Conservation (phyloP, 257 asterid genomes). For the Plectranthus barbatus region DNA sequence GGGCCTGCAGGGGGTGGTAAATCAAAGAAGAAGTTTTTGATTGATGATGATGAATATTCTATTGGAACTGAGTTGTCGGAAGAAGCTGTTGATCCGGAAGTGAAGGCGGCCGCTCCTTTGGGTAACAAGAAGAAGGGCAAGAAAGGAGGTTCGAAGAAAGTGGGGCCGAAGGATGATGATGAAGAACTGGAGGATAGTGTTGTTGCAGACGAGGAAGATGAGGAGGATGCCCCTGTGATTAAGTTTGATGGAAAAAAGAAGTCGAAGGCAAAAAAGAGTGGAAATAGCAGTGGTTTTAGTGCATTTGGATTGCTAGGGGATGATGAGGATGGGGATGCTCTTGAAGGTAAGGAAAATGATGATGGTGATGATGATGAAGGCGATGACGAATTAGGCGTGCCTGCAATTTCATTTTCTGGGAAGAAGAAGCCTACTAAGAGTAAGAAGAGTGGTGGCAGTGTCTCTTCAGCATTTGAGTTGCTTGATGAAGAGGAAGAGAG, state of each 20-base stretch:
- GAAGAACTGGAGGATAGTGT: conserved; percentile 27
- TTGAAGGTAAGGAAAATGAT: conserved; percentile 27
- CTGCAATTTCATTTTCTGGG: conserved; percentile 45
- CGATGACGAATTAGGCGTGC: conserved; percentile 38
- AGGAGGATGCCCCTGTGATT: conserved; percentile 30
- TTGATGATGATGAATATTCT: conserved; percentile 68
- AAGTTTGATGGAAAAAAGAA: conserved; percentile 58
- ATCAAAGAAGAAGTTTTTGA: conserved; percentile 60
- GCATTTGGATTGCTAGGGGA: conserved; percentile 54
- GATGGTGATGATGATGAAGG: conserved; percentile 34
- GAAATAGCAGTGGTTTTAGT: conserved; percentile 24
- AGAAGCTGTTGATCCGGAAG: conserved; percentile 47
- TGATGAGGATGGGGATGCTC: conserved; percentile 39
- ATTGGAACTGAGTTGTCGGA: conserved; percentile 60
- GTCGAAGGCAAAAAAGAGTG: conserved; percentile 53
- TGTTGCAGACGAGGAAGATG: conserved; percentile 29
- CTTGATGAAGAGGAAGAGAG: conserved; percentile 41
- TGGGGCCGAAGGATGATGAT: conserved; percentile 23
- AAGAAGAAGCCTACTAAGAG: conserved; percentile 65
- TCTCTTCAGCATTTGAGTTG: conserved; percentile 35
- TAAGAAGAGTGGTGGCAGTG: conserved; percentile 37
- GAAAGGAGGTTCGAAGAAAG: conserved; percentile 42
- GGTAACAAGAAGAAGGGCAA: conserved; percentile 56
- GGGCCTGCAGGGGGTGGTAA: conserved; percentile 42
- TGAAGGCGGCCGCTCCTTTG: conserved; percentile 29